Percentiles rank a stretch among this genome's conserved stretches.
These are phyloP conservation scores for Globisporangium yorkense DNA, from an alignment of 352 stramenopile species.

Conservation along the genomic window DNA sequence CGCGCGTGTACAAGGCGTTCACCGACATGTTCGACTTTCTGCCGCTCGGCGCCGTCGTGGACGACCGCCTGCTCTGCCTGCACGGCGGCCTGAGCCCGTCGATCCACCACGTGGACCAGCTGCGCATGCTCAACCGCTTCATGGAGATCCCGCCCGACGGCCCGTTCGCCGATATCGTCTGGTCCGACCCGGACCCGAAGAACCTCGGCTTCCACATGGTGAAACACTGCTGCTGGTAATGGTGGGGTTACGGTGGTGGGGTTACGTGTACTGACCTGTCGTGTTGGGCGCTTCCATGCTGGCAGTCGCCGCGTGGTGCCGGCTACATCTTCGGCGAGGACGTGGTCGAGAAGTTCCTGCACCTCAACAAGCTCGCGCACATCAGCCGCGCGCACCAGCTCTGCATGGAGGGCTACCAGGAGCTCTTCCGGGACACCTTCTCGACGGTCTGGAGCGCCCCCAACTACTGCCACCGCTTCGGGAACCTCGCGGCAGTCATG, in stretches of 20 bases:
- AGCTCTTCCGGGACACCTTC: conserved; percentile 70
- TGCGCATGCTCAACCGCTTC: conserved; percentile 82
- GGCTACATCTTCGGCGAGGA: conserved; percentile 87
- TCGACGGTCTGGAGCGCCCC: conserved; percentile 82
- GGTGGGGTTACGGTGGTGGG: not conserved
- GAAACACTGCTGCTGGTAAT: not conserved
- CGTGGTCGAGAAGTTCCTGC: conserved; percentile 79
- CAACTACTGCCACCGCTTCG: conserved; percentile 87
- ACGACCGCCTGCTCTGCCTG: conserved; percentile 58
- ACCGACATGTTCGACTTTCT: conserved; percentile 79
- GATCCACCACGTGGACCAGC: conserved; percentile 89
- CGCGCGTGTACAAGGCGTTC: conserved; percentile 69
- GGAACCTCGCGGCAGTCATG: conserved; percentile 71
- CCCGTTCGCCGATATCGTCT: conserved; percentile 80
- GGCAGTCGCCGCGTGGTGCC: conserved; percentile 62
- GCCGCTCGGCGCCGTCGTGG: conserved; percentile 74
- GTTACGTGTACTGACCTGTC: not conserved
- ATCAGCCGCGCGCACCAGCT: conserved; percentile 82
- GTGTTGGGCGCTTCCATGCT: not conserved
- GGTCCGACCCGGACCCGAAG: conserved; percentile 79
- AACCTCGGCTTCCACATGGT: conserved; percentile 83
- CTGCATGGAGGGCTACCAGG: conserved; percentile 81
- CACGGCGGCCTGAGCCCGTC: conserved; percentile 64
- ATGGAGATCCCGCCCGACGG: conserved; percentile 76
- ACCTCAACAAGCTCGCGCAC: conserved; percentile 72